Evolutionary conservation across 805 yeast species (phyloP), one percentile per base, ranked within the genome.

Genomic region (Candida insectorum): DNA sequence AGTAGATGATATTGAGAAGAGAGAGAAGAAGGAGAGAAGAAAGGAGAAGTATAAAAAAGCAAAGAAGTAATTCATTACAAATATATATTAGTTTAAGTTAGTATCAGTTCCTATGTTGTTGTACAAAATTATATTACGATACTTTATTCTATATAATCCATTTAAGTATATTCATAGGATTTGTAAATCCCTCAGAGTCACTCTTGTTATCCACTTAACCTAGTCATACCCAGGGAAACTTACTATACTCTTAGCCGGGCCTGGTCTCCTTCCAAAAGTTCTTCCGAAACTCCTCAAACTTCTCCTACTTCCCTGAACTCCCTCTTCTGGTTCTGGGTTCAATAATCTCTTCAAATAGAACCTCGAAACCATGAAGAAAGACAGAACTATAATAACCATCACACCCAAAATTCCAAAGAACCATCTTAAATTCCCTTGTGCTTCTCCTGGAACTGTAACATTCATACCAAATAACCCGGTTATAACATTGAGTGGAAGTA

Each of bases 381-480:
- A 5, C 11, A 37, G 14, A n/a, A 54, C 47, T 24, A 56, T 36
- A 12, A 33, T 35, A 24, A 46, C 38, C 55, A 57, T 54, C 2
- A 53, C 54, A 3, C 60, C 62, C 24, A 57, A 20, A 33, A 57
- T 55, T 4, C 61, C 62, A 22, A 54, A 56, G 28, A 52, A 57
- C 62, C 62, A 57, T 8, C 32, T 31, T 9, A 49, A 41, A 27
- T 60, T 62, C 2, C 44, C 69, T 10, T 47, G 63, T 8, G 8
- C 23, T 34, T 73, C 60, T 18, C 96, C 96, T 0, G 97, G 97
- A 18, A 91, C 84, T 9, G 48, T 59, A 13, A 91, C 97, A 58
- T 91, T 91, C 98, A 91, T 91, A 51, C 97, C 97, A 60, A 91
- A 91, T 43, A 89, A 53, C 56, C 97, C 96, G 2, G 97, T 87